A percentile compares a stretch with the other conserved stretches of the same genome.
Evolutionary conservation across 2,329 filamentous ascomycete species (phyloP).

Genomic region (Xylariaceae sp.): DNA sequence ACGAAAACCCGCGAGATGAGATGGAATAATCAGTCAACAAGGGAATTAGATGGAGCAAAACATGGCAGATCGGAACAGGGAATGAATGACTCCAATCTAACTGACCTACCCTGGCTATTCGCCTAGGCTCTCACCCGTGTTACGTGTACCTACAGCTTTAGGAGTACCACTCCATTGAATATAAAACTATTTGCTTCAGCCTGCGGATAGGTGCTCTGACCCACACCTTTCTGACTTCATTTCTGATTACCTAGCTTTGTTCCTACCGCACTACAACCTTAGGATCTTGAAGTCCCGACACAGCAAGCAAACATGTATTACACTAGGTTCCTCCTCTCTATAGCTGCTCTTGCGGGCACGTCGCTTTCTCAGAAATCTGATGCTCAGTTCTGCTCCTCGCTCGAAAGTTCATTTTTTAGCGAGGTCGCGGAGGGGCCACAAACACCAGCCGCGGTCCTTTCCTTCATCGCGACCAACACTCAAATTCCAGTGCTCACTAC

Average conservation of each 20-base stretch:
- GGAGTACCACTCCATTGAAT: background rate
- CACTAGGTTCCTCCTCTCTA: background rate
- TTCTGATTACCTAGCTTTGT: background rate
- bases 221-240: background rate
- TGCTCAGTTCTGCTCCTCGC: slow-evolving; percentile 3
- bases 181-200: slow-evolving; percentile 1
- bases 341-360: slow-evolving; percentile 14
- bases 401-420: background rate
- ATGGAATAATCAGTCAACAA: too few relatives aligned
- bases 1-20: too few relatives aligned
- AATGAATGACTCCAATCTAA: background rate
- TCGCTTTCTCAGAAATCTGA: slow-evolving; percentile 15
- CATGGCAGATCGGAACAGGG: background rate
- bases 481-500: background rate
- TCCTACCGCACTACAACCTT: background rate
- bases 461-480: slow-evolving; percentile 3
- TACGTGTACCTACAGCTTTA: background rate
- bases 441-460: slow-evolving; percentile 10
- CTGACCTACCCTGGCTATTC: slow-evolving; percentile 3
- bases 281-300: background rate
- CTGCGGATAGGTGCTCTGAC: background rate
- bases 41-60: background rate
- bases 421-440: background rate
- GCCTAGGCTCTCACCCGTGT: background rate
- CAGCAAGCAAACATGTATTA: slow-evolving; percentile 10